Evolutionary conservation across 2,329 filamentous ascomycete genomes (phyloP), one percentile per base, ranked within the genome.

Genomic region (Massarina eburnea): DNA sequence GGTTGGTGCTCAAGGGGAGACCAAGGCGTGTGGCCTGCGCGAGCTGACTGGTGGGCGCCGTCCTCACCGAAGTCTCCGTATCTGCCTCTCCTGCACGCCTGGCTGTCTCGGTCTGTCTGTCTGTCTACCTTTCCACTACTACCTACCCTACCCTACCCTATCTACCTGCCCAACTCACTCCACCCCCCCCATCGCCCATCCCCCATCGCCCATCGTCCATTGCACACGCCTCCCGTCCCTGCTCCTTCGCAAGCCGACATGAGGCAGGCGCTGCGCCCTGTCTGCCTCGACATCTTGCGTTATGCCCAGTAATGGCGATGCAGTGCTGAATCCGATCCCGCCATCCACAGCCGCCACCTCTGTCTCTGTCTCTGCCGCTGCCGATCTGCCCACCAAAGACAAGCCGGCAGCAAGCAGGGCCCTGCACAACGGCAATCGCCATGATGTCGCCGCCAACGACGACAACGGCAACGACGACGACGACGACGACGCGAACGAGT

Each of bases 401-500:
- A n/a, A n/a, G 45, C 37, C 18, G 37, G 42, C 49, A n/a, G 15
- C 43, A 41, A 29, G 14, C 22, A 15, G 36, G n/a, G n/a, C n/a
- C n/a, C n/a, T n/a, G n/a, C n/a, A n/a, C n/a, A n/a, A n/a, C n/a
- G n/a, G n/a, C n/a, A n/a, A n/a, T n/a, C n/a, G n/a, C n/a, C n/a
- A n/a, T n/a, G 10, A 34, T 19, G 18, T 44, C 30, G n/a, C 33
- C 52, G 8, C 9, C 15, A 19, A 41, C 33, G 18, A 15, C 35
- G 59, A 51, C 33, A 59, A 68, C 49, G 63, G 58, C 54, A 48
- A 62, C 51, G 49, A 58, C 44, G 40, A 51, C 46, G 50, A 55
- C 32, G 59, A 64, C 36, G 67, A 72, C 47, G 70, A 64, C 26
- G 64, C 68, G 42, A 71, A 70, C 52, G 72, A 75, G 53, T 77